phyloP scores from a whole-genome alignment of 441 rosid genomes.

The Erysimum pusillum region DNA sequence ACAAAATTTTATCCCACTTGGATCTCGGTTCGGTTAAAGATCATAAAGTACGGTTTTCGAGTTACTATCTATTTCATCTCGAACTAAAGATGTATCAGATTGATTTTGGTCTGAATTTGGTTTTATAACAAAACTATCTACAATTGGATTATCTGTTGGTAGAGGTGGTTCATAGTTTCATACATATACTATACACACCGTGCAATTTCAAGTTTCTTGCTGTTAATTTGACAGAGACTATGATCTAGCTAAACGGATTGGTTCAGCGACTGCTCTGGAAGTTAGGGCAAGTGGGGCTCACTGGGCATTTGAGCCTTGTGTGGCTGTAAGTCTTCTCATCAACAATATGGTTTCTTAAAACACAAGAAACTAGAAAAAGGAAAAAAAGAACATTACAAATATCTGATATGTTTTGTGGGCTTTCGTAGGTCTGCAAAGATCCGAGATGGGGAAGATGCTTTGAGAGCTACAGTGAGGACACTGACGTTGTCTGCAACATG shows the following conservation, averaged over 20 bases:
- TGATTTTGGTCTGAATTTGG: neutral
- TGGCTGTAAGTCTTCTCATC: conserved; percentile 62
- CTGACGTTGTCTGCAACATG: conserved; percentile 70
- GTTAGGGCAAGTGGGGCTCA: conserved; percentile 78
- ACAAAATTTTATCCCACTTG: no score
- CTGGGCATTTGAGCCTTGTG: conserved; percentile 78
- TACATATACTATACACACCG: no score
- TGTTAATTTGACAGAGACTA: conserved; percentile 53
- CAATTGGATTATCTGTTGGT: neutral
- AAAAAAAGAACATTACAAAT: neutral
- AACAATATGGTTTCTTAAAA: neutral
- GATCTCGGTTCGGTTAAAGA: neutral
- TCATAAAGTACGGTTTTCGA: no score
- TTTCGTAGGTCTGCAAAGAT: conserved; percentile 72
- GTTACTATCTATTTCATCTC: neutral
- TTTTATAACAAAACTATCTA: neutral
- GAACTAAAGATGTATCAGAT: no score
- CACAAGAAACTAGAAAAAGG: neutral
- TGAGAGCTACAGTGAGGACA: conserved; percentile 83
- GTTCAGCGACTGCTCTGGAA: conserved; percentile 80
- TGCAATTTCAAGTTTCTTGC: no score
- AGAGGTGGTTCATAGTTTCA: no score
- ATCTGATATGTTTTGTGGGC: neutral
- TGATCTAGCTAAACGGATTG: conserved; percentile 63
- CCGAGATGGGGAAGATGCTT: conserved; percentile 89